Evolutionary conservation across 208 protist species (phyloP).

Genomic region (Acanthamoeba lenticulata): DNA sequence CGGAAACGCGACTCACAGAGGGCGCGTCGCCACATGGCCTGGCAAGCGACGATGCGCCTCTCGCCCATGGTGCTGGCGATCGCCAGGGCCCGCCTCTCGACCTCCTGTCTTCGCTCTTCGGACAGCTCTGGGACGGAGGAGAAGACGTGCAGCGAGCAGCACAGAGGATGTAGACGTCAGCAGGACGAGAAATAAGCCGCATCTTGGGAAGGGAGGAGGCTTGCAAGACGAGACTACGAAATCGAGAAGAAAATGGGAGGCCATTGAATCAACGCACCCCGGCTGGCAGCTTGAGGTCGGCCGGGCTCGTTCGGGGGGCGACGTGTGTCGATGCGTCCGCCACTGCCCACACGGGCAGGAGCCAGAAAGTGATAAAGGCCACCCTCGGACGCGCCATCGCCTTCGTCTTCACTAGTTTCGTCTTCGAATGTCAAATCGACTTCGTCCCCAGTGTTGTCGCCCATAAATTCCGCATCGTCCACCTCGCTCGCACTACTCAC

Average conservation of each 20-base stretch:
- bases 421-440: not conserved
- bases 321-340: not conserved
- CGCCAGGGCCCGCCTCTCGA: not conserved
- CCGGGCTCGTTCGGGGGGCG: not conserved
- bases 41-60: constrained; percentile 7
- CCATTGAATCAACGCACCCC: too few species aligned
- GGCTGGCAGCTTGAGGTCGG: too few species aligned
- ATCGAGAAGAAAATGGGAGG: too few species aligned
- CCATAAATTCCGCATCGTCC: not conserved
- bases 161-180: too few species aligned
- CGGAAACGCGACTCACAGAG: constrained; percentile 13
- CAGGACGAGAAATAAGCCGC: too few species aligned
- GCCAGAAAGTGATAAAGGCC: constrained; percentile 12
- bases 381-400: not conserved
- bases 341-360: not conserved
- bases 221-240: too few species aligned
- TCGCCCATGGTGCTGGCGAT: constrained; percentile 46
- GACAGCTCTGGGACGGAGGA: not conserved
- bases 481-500: not conserved
- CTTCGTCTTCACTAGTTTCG: not conserved
- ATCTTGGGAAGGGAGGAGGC: too few species aligned
- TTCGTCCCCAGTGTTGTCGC: constrained; percentile 24
- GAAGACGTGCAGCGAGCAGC: not conserved
- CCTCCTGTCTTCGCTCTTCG: not conserved
- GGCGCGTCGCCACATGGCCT: constrained; percentile 38